Conservation (phyloP, 129 eudicot species). For the Kitagawia praeruptora region DNA sequence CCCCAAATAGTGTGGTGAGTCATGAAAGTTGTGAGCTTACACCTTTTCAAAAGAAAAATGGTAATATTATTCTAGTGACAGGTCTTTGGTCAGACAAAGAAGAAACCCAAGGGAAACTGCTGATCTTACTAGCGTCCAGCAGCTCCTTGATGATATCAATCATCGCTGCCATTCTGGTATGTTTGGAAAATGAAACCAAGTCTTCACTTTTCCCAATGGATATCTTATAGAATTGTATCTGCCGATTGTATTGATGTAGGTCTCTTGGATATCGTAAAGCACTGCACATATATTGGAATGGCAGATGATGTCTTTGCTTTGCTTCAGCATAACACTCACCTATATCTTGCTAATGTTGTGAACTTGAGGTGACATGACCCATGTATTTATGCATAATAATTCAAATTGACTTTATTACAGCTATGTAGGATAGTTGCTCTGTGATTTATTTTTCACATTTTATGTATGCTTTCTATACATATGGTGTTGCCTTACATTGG, state of each 20-base stretch:
- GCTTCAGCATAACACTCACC: conserved; percentile 81
- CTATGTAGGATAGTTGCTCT: neutral
- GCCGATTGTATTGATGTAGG: conserved; percentile 34
- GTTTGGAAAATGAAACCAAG: neutral
- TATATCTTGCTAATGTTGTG: conserved; percentile 90
- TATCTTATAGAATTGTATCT: conserved; percentile 12
- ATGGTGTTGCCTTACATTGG: neutral
- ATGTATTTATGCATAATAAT: neutral
- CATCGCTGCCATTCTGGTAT: conserved; percentile 70
- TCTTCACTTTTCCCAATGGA: neutral
- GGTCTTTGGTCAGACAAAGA: conserved; percentile 82
- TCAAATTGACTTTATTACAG: neutral
- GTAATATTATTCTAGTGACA: conserved; percentile 19
- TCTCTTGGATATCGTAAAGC: conserved; percentile 75
- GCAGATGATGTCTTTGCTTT: conserved; percentile 93
- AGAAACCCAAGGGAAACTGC: conserved; percentile 94
- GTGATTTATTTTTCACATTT: neutral
- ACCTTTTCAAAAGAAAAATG: neutral
- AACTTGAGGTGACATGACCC: conserved; percentile 54
- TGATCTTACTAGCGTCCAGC: conserved; percentile 91
- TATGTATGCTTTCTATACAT: neutral
- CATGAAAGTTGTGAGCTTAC: neutral
- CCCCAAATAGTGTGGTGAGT: neutral
- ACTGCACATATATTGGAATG: conserved; percentile 96
- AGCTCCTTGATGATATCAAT: conserved; percentile 70